Base-by-base conservation (phyloP, 1,139 yeast species). In the Yamadazyma pseudoaaseri region DNA sequence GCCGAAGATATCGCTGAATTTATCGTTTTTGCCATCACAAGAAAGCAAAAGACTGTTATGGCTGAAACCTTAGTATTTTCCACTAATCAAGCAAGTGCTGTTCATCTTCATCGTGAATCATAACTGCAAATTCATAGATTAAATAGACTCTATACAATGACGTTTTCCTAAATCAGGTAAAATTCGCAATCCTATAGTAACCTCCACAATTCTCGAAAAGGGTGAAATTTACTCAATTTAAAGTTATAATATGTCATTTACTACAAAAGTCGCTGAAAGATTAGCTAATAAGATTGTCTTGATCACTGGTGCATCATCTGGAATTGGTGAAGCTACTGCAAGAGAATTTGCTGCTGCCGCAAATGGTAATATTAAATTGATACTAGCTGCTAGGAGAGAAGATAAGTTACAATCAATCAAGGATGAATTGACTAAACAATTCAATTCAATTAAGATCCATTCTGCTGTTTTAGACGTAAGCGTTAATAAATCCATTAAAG, bases 1-100 rank as follows among this genome's bases (percentile, higher is more conserved):
- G 89, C 94, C 1, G 80, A 74, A 31, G 96, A 87, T 50, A 78
- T 87, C 51, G 95, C 96, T 7, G 96, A 87, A 49, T 55, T 82
- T 43, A 83, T 86, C 48, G 82, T 81, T 2, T 87, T 83, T 51
- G 78, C 81, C 4, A 68, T 77, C 16, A 65, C 94, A 1, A 77
- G 95, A 63, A 79, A 78, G 45, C 73, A 72, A 42, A 85, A 85
- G 56, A 78, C 86, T 0, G 95, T 85, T 6, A 64, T 86, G 52
- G 95, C 95, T 7, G 92, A 86, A 50, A 65, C 86, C 4, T 64
- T 86, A 54, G 78, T 86, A 7, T 82, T 85, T 64, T 84, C 95
- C 11, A 74, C 79, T 26, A 79, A 81, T 58, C 96, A 86, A 61
- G 94, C 89, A 5, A 75, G 87, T 44, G 79, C 94, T 11, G 57